Base-by-base conservation (phyloP, 2,329 filamentous ascomycete species). In the Penicillium sp. region DNA sequence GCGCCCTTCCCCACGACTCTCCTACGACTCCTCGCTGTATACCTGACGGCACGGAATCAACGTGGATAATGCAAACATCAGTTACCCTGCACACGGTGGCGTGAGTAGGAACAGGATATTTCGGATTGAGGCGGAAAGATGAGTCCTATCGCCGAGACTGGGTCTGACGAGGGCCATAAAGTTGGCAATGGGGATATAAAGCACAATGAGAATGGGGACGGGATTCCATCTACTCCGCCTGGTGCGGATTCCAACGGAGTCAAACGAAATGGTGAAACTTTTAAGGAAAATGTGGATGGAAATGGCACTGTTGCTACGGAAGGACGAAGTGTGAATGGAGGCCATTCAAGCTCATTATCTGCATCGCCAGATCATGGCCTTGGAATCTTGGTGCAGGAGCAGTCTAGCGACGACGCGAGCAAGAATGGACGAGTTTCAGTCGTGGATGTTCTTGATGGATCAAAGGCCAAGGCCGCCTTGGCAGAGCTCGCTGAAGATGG, bases 361-460 rank as follows among this genome's bases (percentile, higher is more conserved):
- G 37, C 13, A 28, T 45, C 37, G 2, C 12, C 39, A 10, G 44
- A 44, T 16, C 41, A 51, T 9, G 51, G 50, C 3, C 47, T 54
- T 4, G 51, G 50, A 0, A 53, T 53, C 2, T 14, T 54, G 14
- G 32, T 54, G 2, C 44, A 52, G n/a, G n/a, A n/a, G 15, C 37
- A 48, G 6, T 37, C 41, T 2, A 14, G 39, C 1, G 29, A 37
- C 6, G 44, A 42, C 14, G 16, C 35, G 10, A 45, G 50, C 4
- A 35, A 42, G 18, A 37, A 28, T 18, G 45, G 48, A 15, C 44
- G 46, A 4, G 50, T 57, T 13, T 53, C 59, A 6, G 20, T 56
- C 12, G 50, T 59, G 34, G 47, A 60, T 42, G 45, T 68, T 22
- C 44, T 59, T 6, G 52, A 59, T 25, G 56, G 54, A n/a, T 33